These are phyloP conservation scores for Simplicillium sp. DNA, from an alignment of 2,329 filamentous ascomycete species.

Conservation along the genomic window DNA sequence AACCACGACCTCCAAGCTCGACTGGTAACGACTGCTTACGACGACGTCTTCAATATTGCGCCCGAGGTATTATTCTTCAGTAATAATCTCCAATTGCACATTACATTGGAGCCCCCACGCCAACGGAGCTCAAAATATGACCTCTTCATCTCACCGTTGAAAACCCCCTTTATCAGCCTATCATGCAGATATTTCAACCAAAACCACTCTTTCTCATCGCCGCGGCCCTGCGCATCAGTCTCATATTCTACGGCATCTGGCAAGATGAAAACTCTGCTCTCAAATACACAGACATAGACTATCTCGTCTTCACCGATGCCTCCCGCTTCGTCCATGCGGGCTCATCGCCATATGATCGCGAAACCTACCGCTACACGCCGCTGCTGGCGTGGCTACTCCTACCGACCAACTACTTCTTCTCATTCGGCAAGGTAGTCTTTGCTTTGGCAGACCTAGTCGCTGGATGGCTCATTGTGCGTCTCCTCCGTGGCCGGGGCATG, in stretches of 20 bases:
- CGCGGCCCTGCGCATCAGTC: slow-evolving; percentile 55
- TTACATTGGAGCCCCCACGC: too few relatives aligned
- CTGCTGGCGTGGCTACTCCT: slow-evolving; percentile 84
- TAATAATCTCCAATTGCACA: too few relatives aligned
- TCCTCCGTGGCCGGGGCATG: slow-evolving; percentile 34
- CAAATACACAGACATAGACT: slow-evolving; percentile 99
- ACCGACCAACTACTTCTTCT: slow-evolving; percentile 66
- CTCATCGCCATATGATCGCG: slow-evolving; percentile 72
- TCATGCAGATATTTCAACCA: slow-evolving; percentile 14
- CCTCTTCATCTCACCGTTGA: slow-evolving; percentile 5
- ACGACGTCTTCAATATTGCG: too few relatives aligned
- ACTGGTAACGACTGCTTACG: too few relatives aligned
- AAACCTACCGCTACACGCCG: slow-evolving; percentile 95
- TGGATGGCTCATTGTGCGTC: slow-evolving; percentile 59
- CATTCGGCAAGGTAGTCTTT: slow-evolving; percentile 82
- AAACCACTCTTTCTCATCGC: slow-evolving; percentile 45
- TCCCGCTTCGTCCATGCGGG: slow-evolving; percentile 63
- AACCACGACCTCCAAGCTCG: too few relatives aligned
- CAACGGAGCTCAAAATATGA: neutral
- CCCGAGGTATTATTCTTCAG: too few relatives aligned
- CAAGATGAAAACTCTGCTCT: slow-evolving; percentile 87
- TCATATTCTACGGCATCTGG: slow-evolving; percentile 83
- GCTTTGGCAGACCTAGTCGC: slow-evolving; percentile 75
- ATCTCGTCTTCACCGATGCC: slow-evolving; percentile 95
- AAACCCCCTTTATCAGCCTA: too few relatives aligned